These are phyloP conservation scores for Trichoderma citrinoviride DNA, from an alignment of 2,329 filamentous ascomycete genomes.

Conservation along the genomic window DNA sequence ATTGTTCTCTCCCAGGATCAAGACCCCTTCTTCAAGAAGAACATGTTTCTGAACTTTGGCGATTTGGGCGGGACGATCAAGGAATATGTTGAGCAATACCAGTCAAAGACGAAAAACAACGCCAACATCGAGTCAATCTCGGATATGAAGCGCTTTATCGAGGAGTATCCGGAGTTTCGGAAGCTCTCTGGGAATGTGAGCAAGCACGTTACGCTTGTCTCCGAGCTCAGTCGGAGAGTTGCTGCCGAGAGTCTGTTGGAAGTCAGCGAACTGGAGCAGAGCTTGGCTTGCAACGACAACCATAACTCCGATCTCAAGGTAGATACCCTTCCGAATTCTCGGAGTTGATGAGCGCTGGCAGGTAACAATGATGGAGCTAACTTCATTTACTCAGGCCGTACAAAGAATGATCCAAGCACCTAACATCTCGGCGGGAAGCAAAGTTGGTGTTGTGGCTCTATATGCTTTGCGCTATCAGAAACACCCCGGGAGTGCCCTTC, in stretches of 20 bases:
- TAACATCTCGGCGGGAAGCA: constrained; percentile 73
- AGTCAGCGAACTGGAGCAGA: constrained; percentile 95
- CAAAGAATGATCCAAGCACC: constrained; percentile 83
- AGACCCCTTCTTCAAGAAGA: constrained; percentile 98
- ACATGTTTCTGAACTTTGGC: constrained; percentile 98
- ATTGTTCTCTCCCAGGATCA: constrained; percentile 96
- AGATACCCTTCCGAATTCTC: not conserved
- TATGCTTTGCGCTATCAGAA: constrained; percentile 92
- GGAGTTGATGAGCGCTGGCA: not conserved
- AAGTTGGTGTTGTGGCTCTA: constrained; percentile 86
- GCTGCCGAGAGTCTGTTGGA: constrained; percentile 86
- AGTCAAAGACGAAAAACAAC: constrained; percentile 94
- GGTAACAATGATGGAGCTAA: constrained; percentile 26
- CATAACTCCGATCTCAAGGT: constrained; percentile 89
- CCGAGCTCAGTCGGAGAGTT: constrained; percentile 85
- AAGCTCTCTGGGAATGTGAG: constrained; percentile 97
- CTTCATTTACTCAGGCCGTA: constrained; percentile 57
- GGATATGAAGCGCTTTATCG: constrained; percentile 99
- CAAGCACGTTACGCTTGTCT: constrained; percentile 95
- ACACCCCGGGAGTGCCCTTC: constrained; percentile 76
- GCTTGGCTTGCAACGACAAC: constrained; percentile 93
- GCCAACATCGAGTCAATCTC: constrained; percentile 95
- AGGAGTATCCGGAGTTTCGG: constrained; percentile 97
- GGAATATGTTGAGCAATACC: constrained; percentile 97
- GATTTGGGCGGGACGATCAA: constrained; percentile 95